These are phyloP conservation scores for Epicoccum nigrum DNA, from an alignment of 2,329 filamentous ascomycete species.

Conservation along the genomic window DNA sequence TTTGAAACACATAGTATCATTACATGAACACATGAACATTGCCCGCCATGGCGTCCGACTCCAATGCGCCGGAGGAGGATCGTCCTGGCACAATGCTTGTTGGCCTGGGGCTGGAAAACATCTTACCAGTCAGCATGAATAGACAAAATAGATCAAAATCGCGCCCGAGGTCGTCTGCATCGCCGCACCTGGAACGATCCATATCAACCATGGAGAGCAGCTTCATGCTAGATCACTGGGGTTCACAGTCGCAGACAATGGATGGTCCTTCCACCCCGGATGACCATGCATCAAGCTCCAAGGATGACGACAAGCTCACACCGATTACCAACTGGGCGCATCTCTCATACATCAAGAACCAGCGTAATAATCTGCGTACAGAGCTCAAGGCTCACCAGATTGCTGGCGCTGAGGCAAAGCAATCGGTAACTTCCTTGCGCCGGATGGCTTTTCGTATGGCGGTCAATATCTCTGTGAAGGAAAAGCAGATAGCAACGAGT, in stretches of 20 bases:
- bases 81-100: conserved; percentile 26
- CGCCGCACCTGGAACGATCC: conserved; percentile 39
- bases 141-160: conserved; percentile 30
- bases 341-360: conserved; percentile 44
- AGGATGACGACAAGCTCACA: conserved; percentile 30
- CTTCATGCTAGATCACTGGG: conserved; percentile 41
- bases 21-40: conserved; percentile 5
- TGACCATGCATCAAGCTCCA: conserved; percentile 16
- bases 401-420: conserved; percentile 43
- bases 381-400: conserved; percentile 43
- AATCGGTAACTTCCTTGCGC: conserved; percentile 43
- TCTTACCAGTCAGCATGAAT: conserved; percentile 34
- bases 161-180: conserved; percentile 25
- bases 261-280: conserved; percentile 18
- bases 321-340: conserved; percentile 47
- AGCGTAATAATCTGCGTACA: conserved; percentile 40
- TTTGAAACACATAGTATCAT: neutral
- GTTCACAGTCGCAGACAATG: conserved; percentile 22
- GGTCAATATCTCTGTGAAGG: conserved; percentile 49
- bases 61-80: conserved; percentile 22
- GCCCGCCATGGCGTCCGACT: conserved; percentile 18
- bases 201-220: conserved; percentile 42
- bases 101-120: conserved; percentile 37
- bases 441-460: conserved; percentile 48
- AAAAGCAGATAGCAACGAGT: conserved; percentile 45